phyloP scores from a whole-genome alignment of 2,329 filamentous ascomycete species.

The Sporothrix globosa region DNA sequence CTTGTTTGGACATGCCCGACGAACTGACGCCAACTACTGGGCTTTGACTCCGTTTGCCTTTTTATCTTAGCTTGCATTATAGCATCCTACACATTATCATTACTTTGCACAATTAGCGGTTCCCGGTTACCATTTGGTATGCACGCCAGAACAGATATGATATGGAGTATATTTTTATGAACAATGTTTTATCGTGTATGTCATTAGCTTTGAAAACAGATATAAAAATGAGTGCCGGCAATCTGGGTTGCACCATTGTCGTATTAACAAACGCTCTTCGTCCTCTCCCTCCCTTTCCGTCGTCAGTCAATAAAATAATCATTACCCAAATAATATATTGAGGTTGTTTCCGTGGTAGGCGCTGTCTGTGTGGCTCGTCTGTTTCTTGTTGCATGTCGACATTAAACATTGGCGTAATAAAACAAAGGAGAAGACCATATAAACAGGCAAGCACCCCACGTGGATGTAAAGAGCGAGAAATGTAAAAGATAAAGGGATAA shows the following conservation, averaged over 20 bases:
- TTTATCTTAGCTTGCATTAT: too few species aligned
- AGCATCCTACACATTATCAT: too few species aligned
- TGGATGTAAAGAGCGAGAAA: background rate
- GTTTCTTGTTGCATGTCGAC: background rate
- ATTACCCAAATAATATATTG: constrained; percentile 21
- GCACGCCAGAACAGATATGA: background rate
- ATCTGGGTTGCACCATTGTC: constrained; percentile 7
- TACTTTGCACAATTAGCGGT: background rate
- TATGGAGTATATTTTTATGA: constrained; percentile 21
- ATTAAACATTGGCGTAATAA: background rate
- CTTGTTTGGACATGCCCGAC: background rate
- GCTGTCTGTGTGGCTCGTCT: background rate
- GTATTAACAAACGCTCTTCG: background rate
- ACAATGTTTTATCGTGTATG: background rate
- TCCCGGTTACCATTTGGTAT: background rate
- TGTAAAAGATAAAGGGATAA: background rate
- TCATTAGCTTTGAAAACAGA: constrained; percentile 3
- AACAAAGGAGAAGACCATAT: background rate
- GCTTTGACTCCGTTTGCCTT: too few species aligned
- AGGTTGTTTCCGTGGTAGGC: background rate
- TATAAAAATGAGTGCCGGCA: constrained; percentile 14
- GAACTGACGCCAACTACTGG: too few species aligned
- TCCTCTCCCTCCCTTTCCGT: constrained; percentile 1
- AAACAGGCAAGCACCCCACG: background rate
- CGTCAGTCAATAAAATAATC: constrained; percentile 27